phyloP scores from a whole-genome alignment of 805 yeast genomes.

The Blastobotrys parvus region DNA sequence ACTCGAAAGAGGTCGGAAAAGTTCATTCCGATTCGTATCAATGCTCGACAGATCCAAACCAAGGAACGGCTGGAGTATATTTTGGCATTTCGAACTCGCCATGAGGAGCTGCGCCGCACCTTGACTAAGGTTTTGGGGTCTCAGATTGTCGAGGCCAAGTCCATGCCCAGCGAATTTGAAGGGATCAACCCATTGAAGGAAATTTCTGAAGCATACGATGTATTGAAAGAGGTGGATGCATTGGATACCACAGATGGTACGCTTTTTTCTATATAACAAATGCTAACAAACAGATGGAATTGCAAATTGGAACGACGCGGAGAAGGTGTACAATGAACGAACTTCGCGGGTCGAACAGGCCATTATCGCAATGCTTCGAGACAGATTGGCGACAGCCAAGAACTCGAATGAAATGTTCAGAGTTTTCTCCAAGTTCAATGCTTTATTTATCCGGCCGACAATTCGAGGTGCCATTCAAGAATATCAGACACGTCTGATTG shows the following conservation, averaged over 20 bases:
- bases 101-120: constrained; percentile 40
- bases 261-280: background rate
- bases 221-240: constrained; percentile 32
- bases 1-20: constrained; percentile 66
- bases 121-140: constrained; percentile 21
- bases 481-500: constrained; percentile 45
- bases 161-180: constrained; percentile 16
- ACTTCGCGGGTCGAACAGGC: constrained; percentile 39
- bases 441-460: constrained; percentile 43
- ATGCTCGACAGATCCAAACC: constrained; percentile 34
- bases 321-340: constrained; percentile 35
- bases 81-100: constrained; percentile 41
- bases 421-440: constrained; percentile 41
- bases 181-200: constrained; percentile 26
- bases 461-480: constrained; percentile 53
- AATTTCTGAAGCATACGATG: constrained; percentile 35
- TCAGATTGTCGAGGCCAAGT: background rate
- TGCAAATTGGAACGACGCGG: constrained; percentile 35
- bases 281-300: constrained; percentile 12
- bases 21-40: constrained; percentile 55
- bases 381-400: constrained; percentile 32
- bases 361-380: constrained; percentile 35
- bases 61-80: constrained; percentile 39
- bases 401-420: constrained; percentile 44
- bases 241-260: constrained; percentile 28